Base-by-base conservation (phyloP, 148 eudicot species). In the Persicaria maculosa region DNA sequence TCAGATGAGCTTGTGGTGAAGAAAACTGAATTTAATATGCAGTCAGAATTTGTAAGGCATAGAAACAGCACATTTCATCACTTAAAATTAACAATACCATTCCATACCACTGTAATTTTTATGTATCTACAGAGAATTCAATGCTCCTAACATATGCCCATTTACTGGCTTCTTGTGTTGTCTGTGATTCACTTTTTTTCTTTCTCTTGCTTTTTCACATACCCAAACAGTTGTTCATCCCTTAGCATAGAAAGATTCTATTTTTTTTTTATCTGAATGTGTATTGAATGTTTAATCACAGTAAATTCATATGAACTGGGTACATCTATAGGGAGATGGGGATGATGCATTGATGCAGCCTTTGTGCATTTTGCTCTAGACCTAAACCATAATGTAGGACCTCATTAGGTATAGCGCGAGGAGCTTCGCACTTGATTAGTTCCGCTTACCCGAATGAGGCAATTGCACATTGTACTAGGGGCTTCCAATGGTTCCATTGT, bases 61-160 rank as follows among this genome's bases (percentile, higher is more conserved):
- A 65, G n/a, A 64, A 31, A 12, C 46, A 36, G 17, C 46, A 65
- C 12, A 64, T 64, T 65, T 36, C 7, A 11, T 4, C 6, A 10
- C 68, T 22, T 58, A 2, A 48, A 48, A 48, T 48, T 48, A 12
- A 55, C 19, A 58, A 58, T 58, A 58, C 31, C 8, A 58, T 58
- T 58, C 17, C 36, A 65, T 14, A 65, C 4, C 4, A 65, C 70
- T 36, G 70, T 40, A 31, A 14, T 65, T 40, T 40, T 36, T 65
- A 65, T 40, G 15, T 36, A 46, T 65, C 40, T 45, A 65, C 70
- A 65, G 70, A 65, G 70, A 65, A 40, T 65, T 65, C 17, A 65
- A 65, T 65, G 70, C 70, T 65, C 46, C 70, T 65, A 31, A 31
- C 40, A 31, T 31, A 31, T 31, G 40, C 43, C 70, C 70, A 65